Evolutionary conservation across 2,329 filamentous ascomycete species (phyloP).

Genomic region (Colletotrichum gloeosporioides): DNA sequence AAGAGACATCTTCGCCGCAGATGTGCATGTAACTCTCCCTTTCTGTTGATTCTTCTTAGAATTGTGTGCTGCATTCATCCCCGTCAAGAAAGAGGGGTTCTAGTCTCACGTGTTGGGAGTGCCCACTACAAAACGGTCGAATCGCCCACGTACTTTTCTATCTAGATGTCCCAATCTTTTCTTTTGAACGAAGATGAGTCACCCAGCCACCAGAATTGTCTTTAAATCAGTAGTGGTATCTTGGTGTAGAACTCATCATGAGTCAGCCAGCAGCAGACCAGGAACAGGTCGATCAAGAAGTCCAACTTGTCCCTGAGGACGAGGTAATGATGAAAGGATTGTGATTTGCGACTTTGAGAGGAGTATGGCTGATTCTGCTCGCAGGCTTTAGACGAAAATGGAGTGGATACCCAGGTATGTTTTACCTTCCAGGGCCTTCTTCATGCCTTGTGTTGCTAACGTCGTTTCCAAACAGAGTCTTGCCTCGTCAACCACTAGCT

Average conservation of each 20-base stretch:
- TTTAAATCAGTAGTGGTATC: not conserved
- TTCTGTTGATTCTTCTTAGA: not conserved
- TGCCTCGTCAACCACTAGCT: not conserved
- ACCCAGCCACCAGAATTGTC: not conserved
- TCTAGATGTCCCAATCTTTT: not conserved
- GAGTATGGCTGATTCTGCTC: not conserved
- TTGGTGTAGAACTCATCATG: not conserved
- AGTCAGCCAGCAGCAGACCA: not conserved
- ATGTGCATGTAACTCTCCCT: not conserved
- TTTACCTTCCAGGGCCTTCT: not conserved
- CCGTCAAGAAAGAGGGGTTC: not conserved
- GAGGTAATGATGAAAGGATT: not conserved
- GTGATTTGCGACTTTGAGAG: not conserved
- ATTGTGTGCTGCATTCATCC: not conserved
- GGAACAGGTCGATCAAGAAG: not conserved
- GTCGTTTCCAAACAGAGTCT: not conserved
- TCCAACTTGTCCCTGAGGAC: not conserved
- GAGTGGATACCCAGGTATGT: not conserved
- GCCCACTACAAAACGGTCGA: not conserved
- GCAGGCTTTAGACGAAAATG: not conserved
- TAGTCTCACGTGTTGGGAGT: not conserved
- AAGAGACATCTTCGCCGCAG: not conserved
- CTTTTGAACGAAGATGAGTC: fast-evolving
- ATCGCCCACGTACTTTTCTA: not conserved
- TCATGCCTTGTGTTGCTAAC: not conserved